Percentiles rank a stretch among this genome's conserved stretches.
These are phyloP conservation scores for Colletotrichum sp. DNA, from an alignment of 2,329 filamentous ascomycete genomes.

Conservation along the genomic window DNA sequence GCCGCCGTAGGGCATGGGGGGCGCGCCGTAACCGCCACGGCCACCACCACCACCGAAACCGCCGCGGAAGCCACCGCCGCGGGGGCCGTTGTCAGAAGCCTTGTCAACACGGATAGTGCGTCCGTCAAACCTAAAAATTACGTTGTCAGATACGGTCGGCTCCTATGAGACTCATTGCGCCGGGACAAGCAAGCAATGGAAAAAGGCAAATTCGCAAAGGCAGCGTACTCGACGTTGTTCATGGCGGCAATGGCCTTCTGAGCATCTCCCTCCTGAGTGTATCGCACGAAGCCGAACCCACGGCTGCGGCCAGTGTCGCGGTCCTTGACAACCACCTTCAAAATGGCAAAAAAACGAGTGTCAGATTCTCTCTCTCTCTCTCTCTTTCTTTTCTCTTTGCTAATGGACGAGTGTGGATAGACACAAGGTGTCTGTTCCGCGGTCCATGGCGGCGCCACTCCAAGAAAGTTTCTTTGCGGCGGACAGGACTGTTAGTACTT, in stretches of 20 bases:
- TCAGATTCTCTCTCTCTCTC: slow-evolving; percentile 21
- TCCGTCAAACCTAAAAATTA: slow-evolving; percentile 80
- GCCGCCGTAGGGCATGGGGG: slow-evolving; percentile 35
- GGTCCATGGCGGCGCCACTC: not conserved
- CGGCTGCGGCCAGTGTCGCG: slow-evolving; percentile 95
- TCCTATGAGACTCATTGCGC: not conserved
- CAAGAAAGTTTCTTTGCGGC: slow-evolving; percentile 9
- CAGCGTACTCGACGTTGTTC: slow-evolving; percentile 87
- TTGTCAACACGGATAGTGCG: slow-evolving; percentile 95
- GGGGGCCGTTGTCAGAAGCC: slow-evolving; percentile 79
- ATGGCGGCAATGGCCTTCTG: slow-evolving; percentile 77
- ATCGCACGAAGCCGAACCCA: slow-evolving; percentile 97
- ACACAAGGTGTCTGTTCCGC: not conserved
- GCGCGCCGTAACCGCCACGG: slow-evolving; percentile 33
- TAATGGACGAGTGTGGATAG: not conserved
- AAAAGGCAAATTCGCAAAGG: slow-evolving; percentile 17
- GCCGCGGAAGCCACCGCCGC: slow-evolving; percentile 59
- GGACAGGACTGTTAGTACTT: slow-evolving; percentile 49
- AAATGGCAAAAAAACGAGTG: slow-evolving; percentile 9
- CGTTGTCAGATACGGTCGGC: not conserved
- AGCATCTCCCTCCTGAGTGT: slow-evolving; percentile 76
- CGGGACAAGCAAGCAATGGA: slow-evolving; percentile 25
- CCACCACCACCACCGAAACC: slow-evolving; percentile 43
- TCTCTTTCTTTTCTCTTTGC: not conserved
- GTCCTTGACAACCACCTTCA: slow-evolving; percentile 94